Evolutionary conservation across 73 alveolate species (phyloP).

Genomic region (Paramecium octaurelia): DNA sequence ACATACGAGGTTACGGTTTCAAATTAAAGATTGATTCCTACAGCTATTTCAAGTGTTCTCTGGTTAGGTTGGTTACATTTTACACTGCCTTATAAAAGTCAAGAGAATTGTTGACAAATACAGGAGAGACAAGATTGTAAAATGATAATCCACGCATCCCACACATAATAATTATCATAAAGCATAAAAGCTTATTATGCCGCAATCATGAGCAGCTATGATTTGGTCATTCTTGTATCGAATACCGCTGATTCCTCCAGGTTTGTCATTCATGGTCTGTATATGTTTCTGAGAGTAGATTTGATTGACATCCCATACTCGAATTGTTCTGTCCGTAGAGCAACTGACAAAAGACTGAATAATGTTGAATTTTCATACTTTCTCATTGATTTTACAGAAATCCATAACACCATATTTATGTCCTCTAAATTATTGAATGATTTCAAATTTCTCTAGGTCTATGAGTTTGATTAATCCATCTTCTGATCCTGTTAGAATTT

Average conservation of each 20-base stretch:
- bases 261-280: not conserved
- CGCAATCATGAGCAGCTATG: constrained; percentile 39
- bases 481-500: constrained; percentile 16
- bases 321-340: constrained; percentile 11
- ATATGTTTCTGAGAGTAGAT: not conserved
- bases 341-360: constrained; percentile 26
- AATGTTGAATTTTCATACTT: not conserved
- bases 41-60: not conserved
- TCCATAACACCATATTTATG: constrained; percentile 49
- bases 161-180: not conserved
- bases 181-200: not conserved
- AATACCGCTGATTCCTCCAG: constrained; percentile 1
- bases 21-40: not conserved
- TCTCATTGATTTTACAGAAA: not conserved
- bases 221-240: not conserved
- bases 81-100: not conserved
- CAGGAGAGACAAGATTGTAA: constrained; percentile 41
- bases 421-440: not conserved
- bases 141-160: not conserved
- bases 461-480: constrained; percentile 33
- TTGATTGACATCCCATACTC: constrained; percentile 35
- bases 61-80: not conserved
- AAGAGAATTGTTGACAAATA: not conserved
- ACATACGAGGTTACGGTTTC: not conserved
- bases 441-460: not conserved